phyloP scores from a whole-genome alignment of 495 filamentous ascomycete species.

The Hyaloscypha variabilis region DNA sequence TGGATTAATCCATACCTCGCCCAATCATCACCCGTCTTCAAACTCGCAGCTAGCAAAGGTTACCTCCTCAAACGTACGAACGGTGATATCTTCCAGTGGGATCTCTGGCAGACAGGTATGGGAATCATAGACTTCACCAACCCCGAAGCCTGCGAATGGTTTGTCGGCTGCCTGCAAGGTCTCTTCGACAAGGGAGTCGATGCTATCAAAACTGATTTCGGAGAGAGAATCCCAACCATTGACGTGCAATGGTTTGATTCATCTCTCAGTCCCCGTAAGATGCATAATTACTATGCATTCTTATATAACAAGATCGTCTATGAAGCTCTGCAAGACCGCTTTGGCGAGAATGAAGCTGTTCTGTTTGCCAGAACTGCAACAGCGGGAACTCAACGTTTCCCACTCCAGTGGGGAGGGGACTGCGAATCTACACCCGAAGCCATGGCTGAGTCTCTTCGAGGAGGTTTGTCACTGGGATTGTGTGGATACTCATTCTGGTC shows the following conservation, averaged over 20 bases:
- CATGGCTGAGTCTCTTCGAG: slow-evolving; percentile 73
- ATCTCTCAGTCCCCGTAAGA: slow-evolving; percentile 57
- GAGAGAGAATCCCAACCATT: slow-evolving; percentile 67
- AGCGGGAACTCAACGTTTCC: slow-evolving; percentile 69
- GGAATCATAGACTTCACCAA: slow-evolving; percentile 76
- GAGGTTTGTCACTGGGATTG: slow-evolving; percentile 66
- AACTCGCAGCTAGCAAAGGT: slow-evolving; percentile 63
- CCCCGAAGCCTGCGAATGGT: slow-evolving; percentile 66
- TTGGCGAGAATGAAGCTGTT: slow-evolving; percentile 59
- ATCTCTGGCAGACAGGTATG: slow-evolving; percentile 77
- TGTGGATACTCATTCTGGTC: slow-evolving; percentile 72
- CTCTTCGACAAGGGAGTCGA: slow-evolving; percentile 70
- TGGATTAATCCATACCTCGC: slow-evolving; percentile 76
- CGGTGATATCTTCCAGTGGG: slow-evolving; percentile 74
- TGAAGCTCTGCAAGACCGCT: slow-evolving; percentile 59
- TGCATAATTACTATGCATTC: slow-evolving; percentile 78
- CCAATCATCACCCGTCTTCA: slow-evolving; percentile 67
- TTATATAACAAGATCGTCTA: slow-evolving; percentile 73
- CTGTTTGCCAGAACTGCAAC: slow-evolving; percentile 70
- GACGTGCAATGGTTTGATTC: slow-evolving; percentile 61
- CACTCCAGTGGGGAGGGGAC: slow-evolving; percentile 68
- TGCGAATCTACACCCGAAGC: slow-evolving; percentile 73
- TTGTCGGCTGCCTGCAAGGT: slow-evolving; percentile 52
- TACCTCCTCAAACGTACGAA: slow-evolving; percentile 72
- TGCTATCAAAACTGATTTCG: slow-evolving; percentile 75